Evolutionary conservation across 306 rosid genomes (phyloP), one percentile per base, ranked within the genome.

Genomic region (Mucuna pruriens): DNA sequence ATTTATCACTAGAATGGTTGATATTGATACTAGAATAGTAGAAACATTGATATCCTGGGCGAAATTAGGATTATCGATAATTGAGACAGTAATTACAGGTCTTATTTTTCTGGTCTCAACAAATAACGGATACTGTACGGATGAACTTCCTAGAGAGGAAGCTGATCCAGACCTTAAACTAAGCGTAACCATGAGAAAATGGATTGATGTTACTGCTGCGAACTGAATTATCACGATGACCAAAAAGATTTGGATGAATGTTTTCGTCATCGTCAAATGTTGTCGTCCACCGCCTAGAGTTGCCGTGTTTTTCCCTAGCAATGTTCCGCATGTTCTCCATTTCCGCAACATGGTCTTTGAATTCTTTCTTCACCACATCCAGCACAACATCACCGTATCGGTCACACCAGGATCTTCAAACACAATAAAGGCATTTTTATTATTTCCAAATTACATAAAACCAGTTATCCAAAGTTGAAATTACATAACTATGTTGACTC

Each of bases 291-390:
- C 86, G 75, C 83, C 31, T 88, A 20, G 94, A 90, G 87, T 86
- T 87, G 73, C 82, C 55, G 1, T 83, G 90, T 77, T 88, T 89
- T 82, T 88, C 97, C 71, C 80, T 89, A 0, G 86, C 82, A 65
- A 86, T 85, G 75, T 72, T 87, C 42, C 94, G 87, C 89, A 34
- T 79, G 68, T 81, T 89, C 57, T 95, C 98, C 91, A 88, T 90
- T 79, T 91, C 98, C 76, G 88, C 96, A 58, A 90, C 90, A 40
- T 91, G 95, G 48, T 82, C 90, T 79, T 91, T 95, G 89, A 92
- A 95, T 54, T 93, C 97, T 55, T 87, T 93, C 84, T 88, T 95
- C 91, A 92, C 98, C 83, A 89, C 94, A 40, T 90, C 91, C 81
- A 91, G 68, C 39, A 87, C 95, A 2, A 88, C 94, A 62, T 93